A percentile compares a stretch with the other conserved stretches of the same genome.
phyloP scores from a whole-genome alignment of 1,284 basidiomycete species.

The Puccinia polysora region DNA sequence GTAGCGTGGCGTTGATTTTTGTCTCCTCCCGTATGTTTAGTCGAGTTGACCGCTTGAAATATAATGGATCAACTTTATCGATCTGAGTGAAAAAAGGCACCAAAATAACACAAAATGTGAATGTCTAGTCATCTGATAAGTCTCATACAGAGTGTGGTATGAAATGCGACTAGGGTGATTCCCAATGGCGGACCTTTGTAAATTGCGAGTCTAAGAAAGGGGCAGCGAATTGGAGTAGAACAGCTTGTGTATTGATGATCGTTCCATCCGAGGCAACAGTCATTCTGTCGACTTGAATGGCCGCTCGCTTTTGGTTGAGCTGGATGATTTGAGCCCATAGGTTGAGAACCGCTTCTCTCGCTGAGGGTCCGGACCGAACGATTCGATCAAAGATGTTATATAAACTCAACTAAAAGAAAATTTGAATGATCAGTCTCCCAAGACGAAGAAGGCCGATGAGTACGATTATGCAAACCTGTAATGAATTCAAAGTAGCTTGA shows the following conservation, averaged over 20 bases:
- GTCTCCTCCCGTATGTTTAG: slow-evolving; percentile 80
- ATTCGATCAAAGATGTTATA: slow-evolving; percentile 86
- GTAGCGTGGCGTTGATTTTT: slow-evolving; percentile 79
- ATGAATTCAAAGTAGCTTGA: slow-evolving; percentile 69
- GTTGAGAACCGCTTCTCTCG: slow-evolving; percentile 76
- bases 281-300: slow-evolving; percentile 80
- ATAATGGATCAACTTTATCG: slow-evolving; percentile 82
- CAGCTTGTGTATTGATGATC: slow-evolving; percentile 81
- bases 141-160: not conserved
- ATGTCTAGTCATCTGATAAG: too few relatives aligned
- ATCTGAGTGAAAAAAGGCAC: slow-evolving; percentile 59
- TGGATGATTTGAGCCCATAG: slow-evolving; percentile 72
- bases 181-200: slow-evolving; percentile 63
- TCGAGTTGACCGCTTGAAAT: slow-evolving; percentile 67
- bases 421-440: slow-evolving; percentile 48
- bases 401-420: slow-evolving; percentile 62
- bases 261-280: slow-evolving; percentile 88
- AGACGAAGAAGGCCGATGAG: slow-evolving; percentile 19
- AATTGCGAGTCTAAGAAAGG: slow-evolving; percentile 92
- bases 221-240: slow-evolving; percentile 82
- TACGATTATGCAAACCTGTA: slow-evolving; percentile 61
- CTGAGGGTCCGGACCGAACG: slow-evolving; percentile 71
- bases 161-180: not conserved
- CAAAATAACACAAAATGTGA: not conserved
- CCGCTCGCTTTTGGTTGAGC: slow-evolving; percentile 78